These are phyloP conservation scores for Stephania cephalantha DNA, from an alignment of 164 flowering plant species.

Conservation along the genomic window DNA sequence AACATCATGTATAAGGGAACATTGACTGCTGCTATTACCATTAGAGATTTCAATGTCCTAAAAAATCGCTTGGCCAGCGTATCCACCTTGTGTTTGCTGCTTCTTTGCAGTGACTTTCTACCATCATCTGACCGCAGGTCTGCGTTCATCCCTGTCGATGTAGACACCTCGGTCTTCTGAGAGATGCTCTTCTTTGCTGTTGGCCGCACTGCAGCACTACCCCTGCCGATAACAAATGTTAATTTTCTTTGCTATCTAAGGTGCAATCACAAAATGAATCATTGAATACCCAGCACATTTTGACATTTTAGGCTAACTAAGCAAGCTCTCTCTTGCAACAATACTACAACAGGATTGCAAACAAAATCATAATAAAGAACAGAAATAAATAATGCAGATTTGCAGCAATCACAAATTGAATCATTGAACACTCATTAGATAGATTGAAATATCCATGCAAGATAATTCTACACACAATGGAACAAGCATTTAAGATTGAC, in stretches of 20 bases:
- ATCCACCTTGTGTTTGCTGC: constrained; percentile 39
- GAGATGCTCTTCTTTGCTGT: constrained; percentile 42
- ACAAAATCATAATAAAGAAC: too few relatives aligned
- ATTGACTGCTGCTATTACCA: constrained; percentile 61
- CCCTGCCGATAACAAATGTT: constrained; percentile 35
- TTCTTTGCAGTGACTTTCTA: constrained; percentile 25
- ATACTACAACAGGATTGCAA: too few relatives aligned
- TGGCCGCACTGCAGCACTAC: constrained; percentile 66
- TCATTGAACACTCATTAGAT: too few relatives aligned
- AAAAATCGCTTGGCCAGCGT: constrained; percentile 38
- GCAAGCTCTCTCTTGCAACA: too few relatives aligned
- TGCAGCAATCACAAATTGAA: too few relatives aligned
- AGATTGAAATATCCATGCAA: background rate
- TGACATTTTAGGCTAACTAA: too few relatives aligned
- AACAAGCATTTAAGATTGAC: background rate
- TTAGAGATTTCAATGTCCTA: constrained; percentile 33
- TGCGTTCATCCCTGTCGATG: constrained; percentile 26
- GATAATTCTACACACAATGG: background rate
- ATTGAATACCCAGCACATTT: too few relatives aligned
- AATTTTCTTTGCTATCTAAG: too few relatives aligned
- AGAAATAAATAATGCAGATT: too few relatives aligned
- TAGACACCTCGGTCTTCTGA: constrained; percentile 31
- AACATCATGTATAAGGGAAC: constrained; percentile 84
- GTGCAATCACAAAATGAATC: too few relatives aligned
- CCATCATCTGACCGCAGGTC: constrained; percentile 25